phyloP scores from a whole-genome alignment of 306 rosid genomes.

The Malus domestica region ASM211411v1 NC_041803.1:31352501-31353000 shows the following conservation, averaged over 20 bases:
- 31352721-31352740: not conserved
- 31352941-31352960: not conserved
- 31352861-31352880: not conserved
- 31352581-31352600: not conserved
- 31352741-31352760: not conserved
- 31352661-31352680: not conserved
- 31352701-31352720: not conserved
- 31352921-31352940: not conserved
- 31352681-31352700: not conserved
- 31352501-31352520: slow-evolving; percentile 33
- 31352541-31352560: slow-evolving; percentile 49
- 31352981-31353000: not conserved
- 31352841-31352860: not conserved
- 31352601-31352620: not conserved
- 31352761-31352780: too few relatives aligned
- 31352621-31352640: slow-evolving; percentile 5
- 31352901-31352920: not conserved
- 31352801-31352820: too few relatives aligned
- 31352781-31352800: too few relatives aligned
- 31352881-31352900: not conserved
- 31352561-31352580: slow-evolving; percentile 45
- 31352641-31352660: not conserved
- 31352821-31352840: not conserved
- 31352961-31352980: not conserved
- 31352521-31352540: slow-evolving; percentile 32